Conservation (phyloP, 441 rosid genomes). For the Capsella rubella region DNA sequence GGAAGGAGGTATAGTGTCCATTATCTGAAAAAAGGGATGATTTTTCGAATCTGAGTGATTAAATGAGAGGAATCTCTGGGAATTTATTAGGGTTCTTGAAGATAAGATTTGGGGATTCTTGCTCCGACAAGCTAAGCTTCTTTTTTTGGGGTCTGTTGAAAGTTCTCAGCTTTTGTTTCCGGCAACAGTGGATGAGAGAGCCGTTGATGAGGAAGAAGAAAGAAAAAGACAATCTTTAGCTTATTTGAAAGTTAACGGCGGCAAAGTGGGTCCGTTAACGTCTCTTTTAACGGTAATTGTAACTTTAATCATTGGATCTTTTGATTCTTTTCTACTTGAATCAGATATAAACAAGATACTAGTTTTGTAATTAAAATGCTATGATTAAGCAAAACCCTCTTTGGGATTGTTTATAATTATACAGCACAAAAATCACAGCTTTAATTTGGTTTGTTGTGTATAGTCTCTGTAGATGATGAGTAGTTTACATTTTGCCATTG, state of each 20-base stretch:
- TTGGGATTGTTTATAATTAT: background rate
- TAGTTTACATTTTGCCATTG: conserved; percentile 20
- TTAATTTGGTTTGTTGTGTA: conserved; percentile 13
- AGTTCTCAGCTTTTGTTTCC: conserved; percentile 31
- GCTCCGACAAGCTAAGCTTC: conserved; percentile 18
- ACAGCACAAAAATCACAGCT: conserved; percentile 2
- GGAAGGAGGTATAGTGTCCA: conserved; percentile 63
- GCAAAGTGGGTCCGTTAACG: conserved; percentile 30
- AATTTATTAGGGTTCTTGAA: conserved; percentile 33
- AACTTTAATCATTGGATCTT: background rate
- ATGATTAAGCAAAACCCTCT: background rate
- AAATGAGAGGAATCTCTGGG: conserved; percentile 37
- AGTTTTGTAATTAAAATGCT: conserved; percentile 5
- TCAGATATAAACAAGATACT: background rate
- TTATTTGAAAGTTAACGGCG: conserved; percentile 41
- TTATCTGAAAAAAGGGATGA: conserved; percentile 19
- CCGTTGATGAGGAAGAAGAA: conserved; percentile 30
- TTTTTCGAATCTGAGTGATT: conserved; percentile 25
- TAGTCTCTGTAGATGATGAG: background rate
- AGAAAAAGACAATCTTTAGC: conserved; percentile 1
- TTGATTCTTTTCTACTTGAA: background rate
- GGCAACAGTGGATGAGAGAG: conserved; percentile 45
- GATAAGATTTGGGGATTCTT: conserved; percentile 9
- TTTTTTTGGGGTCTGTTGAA: conserved; percentile 17
- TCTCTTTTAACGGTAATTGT: conserved; percentile 41